phyloP scores from a whole-genome alignment of 768 basidiomycete species.

The Artomyces pyxidatus region DNA sequence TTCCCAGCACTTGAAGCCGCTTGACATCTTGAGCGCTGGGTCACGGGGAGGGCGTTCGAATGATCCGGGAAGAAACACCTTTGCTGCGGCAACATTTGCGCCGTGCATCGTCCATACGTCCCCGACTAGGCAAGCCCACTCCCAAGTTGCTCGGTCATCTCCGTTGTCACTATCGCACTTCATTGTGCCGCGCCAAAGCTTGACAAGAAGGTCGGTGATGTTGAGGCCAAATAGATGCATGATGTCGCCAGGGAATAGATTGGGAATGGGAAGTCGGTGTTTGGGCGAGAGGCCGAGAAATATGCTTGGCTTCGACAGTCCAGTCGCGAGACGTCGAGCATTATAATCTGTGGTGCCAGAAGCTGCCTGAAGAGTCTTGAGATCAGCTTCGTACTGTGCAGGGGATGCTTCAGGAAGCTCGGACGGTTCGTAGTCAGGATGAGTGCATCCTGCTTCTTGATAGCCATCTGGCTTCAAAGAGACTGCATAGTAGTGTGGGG shows the following conservation, averaged over 20 bases:
- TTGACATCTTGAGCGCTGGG: slow-evolving; percentile 30
- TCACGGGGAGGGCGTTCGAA: slow-evolving; percentile 36
- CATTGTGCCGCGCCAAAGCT: slow-evolving; percentile 7
- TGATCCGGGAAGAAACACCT: slow-evolving; percentile 29
- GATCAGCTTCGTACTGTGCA: background rate
- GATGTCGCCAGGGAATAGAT: slow-evolving; percentile 4
- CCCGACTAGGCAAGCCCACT: slow-evolving; percentile 21
- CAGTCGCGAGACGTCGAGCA: background rate
- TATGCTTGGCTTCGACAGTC: slow-evolving; percentile 2
- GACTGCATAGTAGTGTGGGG: slow-evolving; percentile 27
- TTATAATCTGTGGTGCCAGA: background rate
- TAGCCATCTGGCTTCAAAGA: background rate
- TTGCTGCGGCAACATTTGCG: slow-evolving; percentile 21
- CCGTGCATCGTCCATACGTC: slow-evolving; percentile 31
- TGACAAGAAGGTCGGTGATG: slow-evolving; percentile 5
- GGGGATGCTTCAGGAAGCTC: background rate
- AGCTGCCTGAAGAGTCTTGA: background rate
- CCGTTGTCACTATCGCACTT: background rate
- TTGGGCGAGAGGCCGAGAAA: background rate
- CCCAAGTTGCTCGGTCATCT: slow-evolving; percentile 17
- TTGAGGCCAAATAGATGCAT: slow-evolving; percentile 10
- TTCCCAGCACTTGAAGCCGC: slow-evolving; percentile 24
- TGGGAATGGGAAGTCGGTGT: background rate
- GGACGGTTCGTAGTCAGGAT: background rate
- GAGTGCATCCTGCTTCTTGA: background rate